Evolutionary conservation across 371 early-diverging fungal genomes (phyloP), one percentile per base, ranked within the genome.

Genomic region (Apophysomyces variabilis): DNA sequence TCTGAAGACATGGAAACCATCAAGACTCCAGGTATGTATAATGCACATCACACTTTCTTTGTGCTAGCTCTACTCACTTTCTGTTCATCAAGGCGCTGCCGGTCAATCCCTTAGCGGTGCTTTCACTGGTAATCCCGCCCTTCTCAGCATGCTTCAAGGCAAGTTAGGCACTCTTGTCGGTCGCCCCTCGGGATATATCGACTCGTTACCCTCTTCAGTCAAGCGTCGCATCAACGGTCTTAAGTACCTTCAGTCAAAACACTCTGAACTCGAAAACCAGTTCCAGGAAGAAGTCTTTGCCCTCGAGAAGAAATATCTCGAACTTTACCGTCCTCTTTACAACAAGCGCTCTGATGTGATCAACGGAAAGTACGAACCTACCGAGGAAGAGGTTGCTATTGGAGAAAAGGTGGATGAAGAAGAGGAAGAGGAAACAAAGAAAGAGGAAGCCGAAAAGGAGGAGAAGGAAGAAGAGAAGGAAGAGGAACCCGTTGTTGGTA

Each of bases 231-330:
- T 97, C 61, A 88, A 93, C 66, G 93, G 90, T 41, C 87, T 97
- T 68, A 88, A 88, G 79, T 87, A 87, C 66, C 82, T 95, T 70
- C 94, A 96, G 86, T 80, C 87, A 45, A 86, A 95, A 83, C 93
- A 93, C 71, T 70, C 85, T 38, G 90, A 83, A 18, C 78, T 98
- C 50, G 94, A 95, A 78, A 81, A 84, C 60, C 79, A 92, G 76
- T 94, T 96, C 86, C 90, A 92, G 60, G 86, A 93, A 75, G 96
- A 96, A 79, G 89, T 97, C 61, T 74, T 92, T 44, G 94, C 85
- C 54, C 84, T 98, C 39, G 98, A 98, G 80, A 96, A 96, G 87
- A 95, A 97, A 82, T 98, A 94, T 81, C 85, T 87, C 32, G 77
- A 73, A 46, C 75, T 89, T 65, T 93, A 95, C 74, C 85, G 86